A percentile compares a stretch with the other conserved stretches of the same genome.
Conservation (phyloP, 805 yeast genomes). For the Wickerhamiella occidentalis region DNA sequence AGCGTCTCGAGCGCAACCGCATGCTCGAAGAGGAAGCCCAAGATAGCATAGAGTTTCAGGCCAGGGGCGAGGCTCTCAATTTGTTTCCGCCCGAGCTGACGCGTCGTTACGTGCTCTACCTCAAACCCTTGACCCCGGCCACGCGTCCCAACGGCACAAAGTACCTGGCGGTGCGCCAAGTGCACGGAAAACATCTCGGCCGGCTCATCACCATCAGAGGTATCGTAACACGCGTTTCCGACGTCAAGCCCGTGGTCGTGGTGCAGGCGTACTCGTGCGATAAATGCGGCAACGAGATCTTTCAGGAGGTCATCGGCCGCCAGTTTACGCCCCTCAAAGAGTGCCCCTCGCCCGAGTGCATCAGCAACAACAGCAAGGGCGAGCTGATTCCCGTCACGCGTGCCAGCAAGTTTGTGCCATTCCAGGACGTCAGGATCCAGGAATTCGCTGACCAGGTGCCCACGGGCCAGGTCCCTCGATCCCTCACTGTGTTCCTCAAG, state of each 20-base stretch:
- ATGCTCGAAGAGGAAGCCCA: not conserved
- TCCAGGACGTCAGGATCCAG: slow-evolving; percentile 91
- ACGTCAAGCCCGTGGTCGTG: slow-evolving; percentile 82
- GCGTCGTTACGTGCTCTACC: slow-evolving; percentile 76
- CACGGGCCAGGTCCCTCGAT: slow-evolving; percentile 92
- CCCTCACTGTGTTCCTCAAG: slow-evolving; percentile 73
- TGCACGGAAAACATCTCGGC: slow-evolving; percentile 74
- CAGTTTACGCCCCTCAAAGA: slow-evolving; percentile 79
- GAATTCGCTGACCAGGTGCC: slow-evolving; percentile 95
- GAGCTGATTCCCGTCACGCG: slow-evolving; percentile 85
- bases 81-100: slow-evolving; percentile 77
- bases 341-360: slow-evolving; percentile 74
- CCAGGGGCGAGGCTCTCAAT: slow-evolving; percentile 28
- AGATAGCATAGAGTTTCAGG: not conserved
- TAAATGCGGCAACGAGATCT: slow-evolving; percentile 90
- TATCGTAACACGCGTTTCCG: slow-evolving; percentile 88
- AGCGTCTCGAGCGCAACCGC: slow-evolving; percentile 53
- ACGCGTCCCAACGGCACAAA: slow-evolving; percentile 27
- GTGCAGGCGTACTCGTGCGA: slow-evolving; percentile 97
- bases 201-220: slow-evolving; percentile 84
- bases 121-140: slow-evolving; percentile 54
- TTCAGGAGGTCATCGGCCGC: slow-evolving; percentile 82
- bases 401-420: slow-evolving; percentile 88
- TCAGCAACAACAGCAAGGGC: slow-evolving; percentile 69
- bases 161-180: slow-evolving; percentile 78